These are phyloP conservation scores for Geranium brycei DNA, from an alignment of 345 rosid genomes.

Conservation along the genomic window DNA sequence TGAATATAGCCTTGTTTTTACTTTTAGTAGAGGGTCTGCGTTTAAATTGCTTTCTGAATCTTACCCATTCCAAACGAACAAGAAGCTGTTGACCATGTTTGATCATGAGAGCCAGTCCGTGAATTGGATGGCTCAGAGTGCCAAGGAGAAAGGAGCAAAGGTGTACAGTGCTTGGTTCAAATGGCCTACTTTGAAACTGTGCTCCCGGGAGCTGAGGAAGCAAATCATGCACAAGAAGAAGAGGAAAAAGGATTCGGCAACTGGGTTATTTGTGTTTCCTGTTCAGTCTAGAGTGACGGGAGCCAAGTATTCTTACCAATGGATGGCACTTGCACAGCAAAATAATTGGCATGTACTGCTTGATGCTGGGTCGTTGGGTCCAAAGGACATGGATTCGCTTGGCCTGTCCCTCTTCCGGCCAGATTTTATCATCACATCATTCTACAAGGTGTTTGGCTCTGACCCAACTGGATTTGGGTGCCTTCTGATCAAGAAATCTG, in stretches of 20 bases:
- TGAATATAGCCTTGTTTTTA: conserved; percentile 79
- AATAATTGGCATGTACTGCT: conserved; percentile 74
- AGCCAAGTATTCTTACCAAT: conserved; percentile 76
- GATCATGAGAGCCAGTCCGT: conserved; percentile 93
- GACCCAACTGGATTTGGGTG: conserved; percentile 86
- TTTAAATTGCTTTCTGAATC: conserved; percentile 71
- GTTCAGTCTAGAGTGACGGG: conserved; percentile 79
- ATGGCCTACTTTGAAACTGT: conserved; percentile 74
- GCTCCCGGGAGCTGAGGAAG: conserved; percentile 71
- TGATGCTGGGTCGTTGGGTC: conserved; percentile 75
- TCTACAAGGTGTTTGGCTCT: conserved; percentile 59
- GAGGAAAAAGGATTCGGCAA: conserved; percentile 68
- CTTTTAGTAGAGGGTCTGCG: conserved; percentile 84
- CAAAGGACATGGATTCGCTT: conserved; percentile 83
- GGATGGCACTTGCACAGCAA: conserved; percentile 86
- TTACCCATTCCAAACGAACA: conserved; percentile 66
- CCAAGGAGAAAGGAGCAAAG: conserved; percentile 79
- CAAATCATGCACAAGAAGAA: conserved; percentile 57
- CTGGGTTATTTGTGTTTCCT: conserved; percentile 73
- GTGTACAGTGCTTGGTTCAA: conserved; percentile 78
- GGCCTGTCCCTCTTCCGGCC: conserved; percentile 79
- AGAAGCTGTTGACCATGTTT: conserved; percentile 65
- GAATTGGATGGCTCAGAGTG: conserved; percentile 78
- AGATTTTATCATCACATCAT: conserved; percentile 74
- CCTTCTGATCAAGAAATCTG: conserved; percentile 73